Evolutionary conservation across 768 basidiomycete genomes (phyloP).

Genomic region (Stropharia rugosoannulata): DNA sequence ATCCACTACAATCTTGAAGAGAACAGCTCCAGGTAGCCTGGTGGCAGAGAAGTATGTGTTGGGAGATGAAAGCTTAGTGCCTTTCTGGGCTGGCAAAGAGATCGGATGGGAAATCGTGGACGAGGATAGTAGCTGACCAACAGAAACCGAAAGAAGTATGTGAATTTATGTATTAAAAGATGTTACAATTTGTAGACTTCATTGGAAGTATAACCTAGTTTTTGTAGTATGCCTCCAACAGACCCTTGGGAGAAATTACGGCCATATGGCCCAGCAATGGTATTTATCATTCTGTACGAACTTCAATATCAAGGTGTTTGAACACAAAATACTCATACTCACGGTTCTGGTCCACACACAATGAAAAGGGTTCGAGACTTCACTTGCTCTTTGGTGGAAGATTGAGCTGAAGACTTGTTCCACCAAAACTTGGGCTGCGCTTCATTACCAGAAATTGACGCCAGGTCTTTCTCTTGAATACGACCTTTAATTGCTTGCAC

Average conservation of each 20-base stretch:
- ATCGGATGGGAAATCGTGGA: conserved; percentile 68
- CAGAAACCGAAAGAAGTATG: too few species aligned
- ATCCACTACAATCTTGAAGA: conserved; percentile 40
- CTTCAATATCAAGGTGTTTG: conserved; percentile 1
- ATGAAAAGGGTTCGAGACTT: conserved; percentile 58
- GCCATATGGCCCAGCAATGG: conserved; percentile 76
- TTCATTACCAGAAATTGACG: conserved; percentile 35
- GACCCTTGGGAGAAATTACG: conserved; percentile 74
- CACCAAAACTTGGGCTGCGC: conserved; percentile 31
- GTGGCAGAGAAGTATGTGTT: conserved; percentile 50
- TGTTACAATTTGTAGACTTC: conserved; percentile 70
- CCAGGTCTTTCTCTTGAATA: conserved; percentile 51
- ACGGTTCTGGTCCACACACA: conserved; percentile 87
- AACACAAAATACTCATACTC: conserved; percentile 23
- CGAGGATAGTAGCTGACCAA: neutral
- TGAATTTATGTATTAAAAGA: conserved; percentile 20
- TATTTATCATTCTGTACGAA: conserved; percentile 63
- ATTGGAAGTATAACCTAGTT: conserved; percentile 57
- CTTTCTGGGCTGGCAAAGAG: conserved; percentile 86
- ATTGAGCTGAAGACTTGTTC: conserved; percentile 27
- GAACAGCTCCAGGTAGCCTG: conserved; percentile 30
- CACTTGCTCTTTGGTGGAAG: conserved; percentile 14
- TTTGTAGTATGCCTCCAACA: conserved; percentile 64
- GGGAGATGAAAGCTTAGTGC: conserved; percentile 58
- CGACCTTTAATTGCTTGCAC: conserved; percentile 42